These are phyloP conservation scores for Solanum neorickii DNA, from an alignment of 257 asterid species.

Conservation along the genomic window DNA sequence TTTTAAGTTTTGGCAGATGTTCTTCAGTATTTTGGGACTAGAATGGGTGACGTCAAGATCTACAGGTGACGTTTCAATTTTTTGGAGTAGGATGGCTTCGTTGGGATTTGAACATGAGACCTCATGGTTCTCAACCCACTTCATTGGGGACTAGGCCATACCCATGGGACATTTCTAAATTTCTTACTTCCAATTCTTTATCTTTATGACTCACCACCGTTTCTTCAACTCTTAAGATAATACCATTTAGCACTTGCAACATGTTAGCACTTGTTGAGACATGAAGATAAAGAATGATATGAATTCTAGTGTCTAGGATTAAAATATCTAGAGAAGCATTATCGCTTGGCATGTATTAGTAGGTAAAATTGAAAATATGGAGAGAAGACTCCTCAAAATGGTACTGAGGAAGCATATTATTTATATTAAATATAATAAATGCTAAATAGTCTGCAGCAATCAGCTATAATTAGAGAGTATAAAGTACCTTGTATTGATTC, in stretches of 20 bases:
- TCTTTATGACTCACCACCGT: too few relatives aligned
- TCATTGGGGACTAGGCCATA: too few relatives aligned
- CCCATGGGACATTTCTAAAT: too few relatives aligned
- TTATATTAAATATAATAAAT: neutral
- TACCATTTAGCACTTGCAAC: neutral
- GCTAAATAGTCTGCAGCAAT: neutral
- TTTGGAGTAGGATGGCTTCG: too few relatives aligned
- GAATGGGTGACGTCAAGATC: too few relatives aligned
- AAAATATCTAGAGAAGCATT: neutral
- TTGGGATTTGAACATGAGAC: too few relatives aligned
- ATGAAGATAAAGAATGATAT: neutral
- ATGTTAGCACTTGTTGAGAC: neutral
- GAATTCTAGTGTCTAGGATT: neutral
- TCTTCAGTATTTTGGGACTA: too few relatives aligned
- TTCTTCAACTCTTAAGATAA: too few relatives aligned
- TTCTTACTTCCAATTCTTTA: too few relatives aligned
- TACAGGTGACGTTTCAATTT: too few relatives aligned
- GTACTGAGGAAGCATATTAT: neutral
- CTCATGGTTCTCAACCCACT: too few relatives aligned
- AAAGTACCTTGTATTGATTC: slow-evolving; percentile 60
- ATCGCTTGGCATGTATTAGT: neutral
- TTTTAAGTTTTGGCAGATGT: too few relatives aligned
- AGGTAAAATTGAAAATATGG: neutral
- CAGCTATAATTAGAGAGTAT: neutral
- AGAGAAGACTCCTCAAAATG: neutral